phyloP scores from a whole-genome alignment of 495 filamentous ascomycete species.

The Neurospora sp. region DNA sequence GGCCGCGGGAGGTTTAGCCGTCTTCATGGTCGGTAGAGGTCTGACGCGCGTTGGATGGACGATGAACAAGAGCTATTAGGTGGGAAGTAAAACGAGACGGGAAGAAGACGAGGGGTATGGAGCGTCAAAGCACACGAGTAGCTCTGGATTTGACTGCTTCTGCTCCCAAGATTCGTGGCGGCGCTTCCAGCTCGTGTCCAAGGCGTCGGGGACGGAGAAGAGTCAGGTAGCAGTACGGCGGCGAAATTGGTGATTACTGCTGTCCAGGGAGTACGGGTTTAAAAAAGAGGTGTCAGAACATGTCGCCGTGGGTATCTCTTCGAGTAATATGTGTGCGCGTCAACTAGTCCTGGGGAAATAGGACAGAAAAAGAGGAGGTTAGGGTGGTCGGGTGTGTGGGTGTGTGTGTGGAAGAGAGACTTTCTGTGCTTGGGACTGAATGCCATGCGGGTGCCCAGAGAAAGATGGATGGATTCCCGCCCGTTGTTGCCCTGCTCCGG shows the following conservation, averaged over 20 bases:
- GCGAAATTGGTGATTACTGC: not conserved
- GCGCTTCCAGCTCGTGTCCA: not conserved
- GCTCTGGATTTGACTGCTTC: not conserved
- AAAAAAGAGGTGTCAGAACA: not conserved
- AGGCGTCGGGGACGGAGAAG: not conserved
- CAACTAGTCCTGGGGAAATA: not conserved
- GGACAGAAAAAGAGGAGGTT: not conserved
- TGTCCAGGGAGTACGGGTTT: not conserved
- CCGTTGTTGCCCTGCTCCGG: not conserved
- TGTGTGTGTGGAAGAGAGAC: not conserved
- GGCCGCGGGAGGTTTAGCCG: slow-evolving; percentile 31
- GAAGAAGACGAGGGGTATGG: not conserved
- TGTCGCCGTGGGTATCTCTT: not conserved
- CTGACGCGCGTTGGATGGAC: not conserved
- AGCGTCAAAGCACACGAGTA: not conserved
- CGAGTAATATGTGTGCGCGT: not conserved
- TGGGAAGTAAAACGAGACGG: not conserved
- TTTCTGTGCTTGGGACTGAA: not conserved
- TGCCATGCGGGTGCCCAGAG: not conserved
- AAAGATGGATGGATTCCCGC: not conserved
- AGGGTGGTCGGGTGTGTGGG: slow-evolving; percentile 1
- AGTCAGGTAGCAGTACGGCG: not conserved
- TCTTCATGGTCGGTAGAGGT: slow-evolving; percentile 33
- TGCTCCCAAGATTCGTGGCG: not conserved
- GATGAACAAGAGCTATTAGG: not conserved